Percentiles rank a stretch among this genome's conserved stretches.
Evolutionary conservation across 768 basidiomycete genomes (phyloP).

Genomic region (Naganishia onofrii): DNA sequence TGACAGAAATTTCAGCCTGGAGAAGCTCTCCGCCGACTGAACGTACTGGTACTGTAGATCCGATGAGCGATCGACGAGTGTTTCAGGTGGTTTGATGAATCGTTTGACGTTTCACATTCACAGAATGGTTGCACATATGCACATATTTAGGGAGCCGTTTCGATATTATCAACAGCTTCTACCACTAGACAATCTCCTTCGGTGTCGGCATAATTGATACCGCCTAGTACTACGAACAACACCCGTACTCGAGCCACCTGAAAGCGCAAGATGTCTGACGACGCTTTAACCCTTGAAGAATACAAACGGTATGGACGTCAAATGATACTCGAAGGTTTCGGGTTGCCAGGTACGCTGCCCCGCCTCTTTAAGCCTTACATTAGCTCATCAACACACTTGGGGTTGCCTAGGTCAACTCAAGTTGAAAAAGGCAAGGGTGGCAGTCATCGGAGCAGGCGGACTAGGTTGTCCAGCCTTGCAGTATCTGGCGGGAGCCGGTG

Average conservation of each 20-base stretch:
- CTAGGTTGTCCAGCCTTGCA: constrained; percentile 93
- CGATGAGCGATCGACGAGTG: too few species aligned
- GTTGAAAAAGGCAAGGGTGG: constrained; percentile 69
- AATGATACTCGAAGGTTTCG: constrained; percentile 89
- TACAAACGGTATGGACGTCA: constrained; percentile 91
- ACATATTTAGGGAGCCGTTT: too few species aligned
- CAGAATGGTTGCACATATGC: too few species aligned
- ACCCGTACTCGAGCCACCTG: neutral
- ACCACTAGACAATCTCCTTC: too few species aligned
- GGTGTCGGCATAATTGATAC: neutral
- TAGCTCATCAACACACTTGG: neutral
- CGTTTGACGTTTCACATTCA: too few species aligned
- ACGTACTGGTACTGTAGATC: too few species aligned
- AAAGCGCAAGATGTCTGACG: constrained; percentile 5
- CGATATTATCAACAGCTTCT: too few species aligned
- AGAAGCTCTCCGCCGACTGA: too few species aligned
- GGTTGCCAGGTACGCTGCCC: constrained; percentile 65
- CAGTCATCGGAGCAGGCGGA: constrained; percentile 91
- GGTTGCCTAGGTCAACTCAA: constrained; percentile 70
- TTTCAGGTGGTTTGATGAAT: too few species aligned
- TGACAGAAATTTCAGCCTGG: too few species aligned
- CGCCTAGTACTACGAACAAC: neutral
- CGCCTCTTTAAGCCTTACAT: neutral
- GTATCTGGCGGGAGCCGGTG: constrained; percentile 85
- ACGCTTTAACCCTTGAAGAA: constrained; percentile 56